Evolutionary conservation across 768 basidiomycete species (phyloP).

Genomic region (Tylopilus sp.): DNA sequence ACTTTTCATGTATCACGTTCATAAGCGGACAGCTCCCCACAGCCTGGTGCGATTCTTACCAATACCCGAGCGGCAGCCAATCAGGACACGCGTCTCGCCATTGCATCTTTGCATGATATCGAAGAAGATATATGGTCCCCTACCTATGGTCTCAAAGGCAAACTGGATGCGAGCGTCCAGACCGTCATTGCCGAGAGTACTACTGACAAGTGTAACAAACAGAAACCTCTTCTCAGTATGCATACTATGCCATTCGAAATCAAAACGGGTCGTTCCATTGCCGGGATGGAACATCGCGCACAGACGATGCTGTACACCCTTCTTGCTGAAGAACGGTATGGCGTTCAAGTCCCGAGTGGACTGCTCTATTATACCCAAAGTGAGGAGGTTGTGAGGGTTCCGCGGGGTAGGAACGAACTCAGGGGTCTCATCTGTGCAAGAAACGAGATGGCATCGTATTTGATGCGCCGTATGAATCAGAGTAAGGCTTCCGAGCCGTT

Average conservation of each 20-base stretch:
- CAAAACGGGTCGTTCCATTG: conserved; percentile 83
- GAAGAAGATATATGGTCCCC: conserved; percentile 99
- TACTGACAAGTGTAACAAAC: conserved; percentile 16
- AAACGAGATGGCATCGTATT: conserved; percentile 81
- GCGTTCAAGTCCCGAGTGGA: conserved; percentile 72
- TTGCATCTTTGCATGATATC: conserved; percentile 75
- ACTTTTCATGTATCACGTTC: background rate
- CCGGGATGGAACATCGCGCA: conserved; percentile 89
- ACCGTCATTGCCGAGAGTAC: conserved; percentile 53
- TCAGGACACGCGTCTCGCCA: conserved; percentile 58
- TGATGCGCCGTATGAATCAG: conserved; percentile 48
- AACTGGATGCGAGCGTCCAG: conserved; percentile 87
- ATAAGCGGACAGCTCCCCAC: background rate
- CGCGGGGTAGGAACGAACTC: conserved; percentile 76
- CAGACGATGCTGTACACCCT: conserved; percentile 98
- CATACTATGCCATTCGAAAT: conserved; percentile 81
- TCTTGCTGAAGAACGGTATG: conserved; percentile 88
- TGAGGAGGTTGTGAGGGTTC: conserved; percentile 82
- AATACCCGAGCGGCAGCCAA: conserved; percentile 57
- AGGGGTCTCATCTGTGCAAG: conserved; percentile 75
- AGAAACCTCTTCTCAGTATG: conserved; percentile 19
- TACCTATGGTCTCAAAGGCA: conserved; percentile 91
- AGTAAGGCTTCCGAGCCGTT: conserved; percentile 46
- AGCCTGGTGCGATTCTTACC: conserved; percentile 64
- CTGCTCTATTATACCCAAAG: conserved; percentile 93